Evolutionary conservation across 352 stramenopile species (phyloP).

Genomic region (Pythium pyrilobum): DNA sequence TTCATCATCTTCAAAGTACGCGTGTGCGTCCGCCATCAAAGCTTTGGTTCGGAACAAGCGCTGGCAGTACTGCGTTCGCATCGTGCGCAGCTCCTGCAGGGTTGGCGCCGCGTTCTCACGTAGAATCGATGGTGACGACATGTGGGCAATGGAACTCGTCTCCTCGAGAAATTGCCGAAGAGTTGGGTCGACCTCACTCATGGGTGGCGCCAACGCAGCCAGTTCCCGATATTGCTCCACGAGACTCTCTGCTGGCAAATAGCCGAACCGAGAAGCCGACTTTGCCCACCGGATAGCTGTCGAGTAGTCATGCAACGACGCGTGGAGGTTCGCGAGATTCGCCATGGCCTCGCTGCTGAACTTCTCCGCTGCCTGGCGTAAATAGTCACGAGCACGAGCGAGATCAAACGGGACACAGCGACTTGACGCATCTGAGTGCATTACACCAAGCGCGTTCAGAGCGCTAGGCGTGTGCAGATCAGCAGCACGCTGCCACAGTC

Average conservation of each 20-base stretch:
- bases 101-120: not conserved
- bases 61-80: not conserved
- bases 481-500: not conserved
- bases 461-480: not conserved
- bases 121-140: not conserved
- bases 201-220: not conserved
- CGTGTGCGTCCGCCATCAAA: not conserved
- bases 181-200: not conserved
- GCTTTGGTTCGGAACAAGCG: not conserved
- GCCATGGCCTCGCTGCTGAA: slow-evolving; percentile 7
- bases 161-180: not conserved
- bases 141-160: not conserved
- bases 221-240: not conserved
- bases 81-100: not conserved
- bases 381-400: not conserved
- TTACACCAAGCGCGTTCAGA: slow-evolving; percentile 3
- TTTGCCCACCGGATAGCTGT: not conserved
- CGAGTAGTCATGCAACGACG: not conserved
- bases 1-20: not conserved
- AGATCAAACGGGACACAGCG: not conserved
- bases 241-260: not conserved
- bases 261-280: not conserved
- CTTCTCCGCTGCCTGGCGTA: slow-evolving; percentile 3
- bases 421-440: not conserved
- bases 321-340: slow-evolving; percentile 4